Base-by-base conservation (phyloP, 495 filamentous ascomycete species). In the Penicillium nucicola region DNA sequence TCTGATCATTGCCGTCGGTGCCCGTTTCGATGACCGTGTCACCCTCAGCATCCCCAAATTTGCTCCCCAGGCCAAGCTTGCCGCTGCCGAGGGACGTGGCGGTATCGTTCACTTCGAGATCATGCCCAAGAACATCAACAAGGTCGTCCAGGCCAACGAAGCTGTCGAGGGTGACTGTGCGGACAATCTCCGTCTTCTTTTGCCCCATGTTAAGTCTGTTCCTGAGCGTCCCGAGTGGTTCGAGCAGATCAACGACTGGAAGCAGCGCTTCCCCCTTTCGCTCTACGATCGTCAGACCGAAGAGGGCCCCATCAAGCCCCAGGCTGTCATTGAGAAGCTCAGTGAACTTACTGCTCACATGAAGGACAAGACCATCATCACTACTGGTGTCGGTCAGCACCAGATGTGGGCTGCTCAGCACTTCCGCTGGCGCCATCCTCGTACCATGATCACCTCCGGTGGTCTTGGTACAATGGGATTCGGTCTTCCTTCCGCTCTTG, bases 331-430 rank as follows among this genome's bases (percentile, higher is more conserved):
- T 47, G 83, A 92, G 67, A 88, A 87, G 62, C 80, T 97, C 28
- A 89, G 83, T 63, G 79, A 86, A 14, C 72, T 93, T 32, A 91
- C 87, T 1, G 84, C 81, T 1, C 50, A 82, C 56, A 81, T 82
- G 45, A 95, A 96, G 67, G 74, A 92, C 3, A 72, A 82, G 52
- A 95, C 89, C 14, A 83, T 95, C 65, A 93, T 97, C 64, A 71
- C 90, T 10, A 97, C 92, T 3, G 92, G 92, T 61, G 92, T 96
- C 33, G 92, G 92, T 34, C 92, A 97, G 67, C 92, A 97, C 70
- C 92, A 97, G 72, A 96, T 97, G 93, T 96, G 92, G 92, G 75
- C 87, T 18, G 92, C 91, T 12, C 91, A 96, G 70, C 89, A 95
- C 70, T 97, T 87, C 79, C 85, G 91, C 52, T 97, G 92, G 92